Base-by-base conservation (phyloP, 305 asterid species). In the Plantago coronopus region DNA sequence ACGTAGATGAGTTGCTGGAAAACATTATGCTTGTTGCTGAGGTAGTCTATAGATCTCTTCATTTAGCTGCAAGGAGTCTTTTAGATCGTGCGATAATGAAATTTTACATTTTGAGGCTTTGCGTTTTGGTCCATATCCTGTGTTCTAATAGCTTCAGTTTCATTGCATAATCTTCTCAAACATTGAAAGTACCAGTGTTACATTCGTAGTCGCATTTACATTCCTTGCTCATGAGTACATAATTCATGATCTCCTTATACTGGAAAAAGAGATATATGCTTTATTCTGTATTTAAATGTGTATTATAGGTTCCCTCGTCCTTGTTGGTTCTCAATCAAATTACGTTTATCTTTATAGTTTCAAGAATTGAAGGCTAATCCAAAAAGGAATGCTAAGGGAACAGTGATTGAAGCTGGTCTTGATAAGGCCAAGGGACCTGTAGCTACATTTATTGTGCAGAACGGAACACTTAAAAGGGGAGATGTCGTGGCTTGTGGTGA, bases 331-430 rank as follows among this genome's bases (percentile, higher is more conserved):
- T 71, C 48, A 76, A 44, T 20, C 61, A 59, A 42, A 64, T 57
- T 53, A 5, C 17, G 50, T 70, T 57, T 59, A 59, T 37, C 40
- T 51, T 58, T 54, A 43, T 45, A 94, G 99, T 79, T 94, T 81
- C 97, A 94, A 84, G 97, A 90, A 75, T 77, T 94, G 88, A 90
- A 90, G 89, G 99, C 97, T 54, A 94, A 90, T 77, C 97, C 97
- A 17, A 77, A 86, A 62, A 82, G 96, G 76, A 82, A 83, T 70
- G 95, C 99, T 62, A 87, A 79, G 81, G 99, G 99, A 61, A 85
- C 97, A 37, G 95, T 85, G 58, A 90, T 94, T 62, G 97, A 90
- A 79, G 99, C 97, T 38, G 93, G 96, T 56, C 96, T 90, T 44
- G 96, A 90, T 79, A 94, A 94, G 77, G 79, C 97, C 69, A 94